Evolutionary conservation across 1,284 basidiomycete species (phyloP), one percentile per base, ranked within the genome.

Genomic region (Sparassis latifolia): DNA sequence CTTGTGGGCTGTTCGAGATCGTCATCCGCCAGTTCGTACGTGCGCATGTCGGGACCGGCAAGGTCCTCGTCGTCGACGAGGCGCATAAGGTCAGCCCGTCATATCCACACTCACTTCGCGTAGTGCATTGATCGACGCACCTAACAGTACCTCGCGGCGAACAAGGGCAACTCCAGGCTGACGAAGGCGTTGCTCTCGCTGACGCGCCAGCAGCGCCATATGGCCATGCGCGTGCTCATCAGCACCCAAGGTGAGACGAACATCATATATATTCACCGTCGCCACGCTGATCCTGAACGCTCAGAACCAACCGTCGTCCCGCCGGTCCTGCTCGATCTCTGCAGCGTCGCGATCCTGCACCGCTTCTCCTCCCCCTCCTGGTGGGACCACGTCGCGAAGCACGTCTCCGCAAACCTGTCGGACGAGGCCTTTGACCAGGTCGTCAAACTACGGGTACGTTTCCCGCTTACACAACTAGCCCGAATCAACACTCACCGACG

Each of bases 241-340:
- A 62, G 62, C 39, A 66, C 65, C 7, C 66, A 68, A 50, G 66
- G 58, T 56, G 40, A 42, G 27, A 9, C 20, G 20, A 20, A 20
- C 20, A 20, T 20, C 20, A 20, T 20, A 20, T 20, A 20, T 20
- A 20, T 20, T 20, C 20, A 20, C 20, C 20, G 20, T 20, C 20
- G 20, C 20, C 20, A 20, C 20, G 20, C 20, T 20, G 20, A 20
- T 20, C 20, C 20, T 20, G 20, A 20, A 20, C 20, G 20, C 31
- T n/a, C 56, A 88, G 85, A 89, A 54, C 86, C 86, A 0, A 88
- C 86, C 0, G 78, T 85, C 0, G 73, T 89, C 0, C 86, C 85
- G 0, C 73, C 82, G 0, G 78, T 83, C 0, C 65, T 89, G 1
- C 71, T 88, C 3, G 86, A 88, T 57, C 70, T 89, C 0, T 87